Evolutionary conservation across 106 monocot genomes (phyloP), one percentile per base, ranked within the genome.

Genomic region (Gastrodia elata): DNA sequence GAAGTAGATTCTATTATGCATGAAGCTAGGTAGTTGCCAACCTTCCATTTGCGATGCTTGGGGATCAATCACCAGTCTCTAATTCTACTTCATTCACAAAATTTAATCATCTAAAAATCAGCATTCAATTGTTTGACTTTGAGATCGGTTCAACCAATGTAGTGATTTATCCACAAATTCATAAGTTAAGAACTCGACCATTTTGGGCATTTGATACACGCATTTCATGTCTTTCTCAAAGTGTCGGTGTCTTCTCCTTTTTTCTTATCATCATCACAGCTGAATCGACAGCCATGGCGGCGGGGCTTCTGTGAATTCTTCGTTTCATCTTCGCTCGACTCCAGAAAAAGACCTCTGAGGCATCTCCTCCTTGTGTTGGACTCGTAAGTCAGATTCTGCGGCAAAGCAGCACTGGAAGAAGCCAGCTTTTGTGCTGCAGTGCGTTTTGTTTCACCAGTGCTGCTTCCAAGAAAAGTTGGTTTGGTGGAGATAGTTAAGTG

Each of bases 351-450:
- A 7, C 78, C 77, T 78, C 91, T 73, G 5, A 94, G 85, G 76
- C 91, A 89, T 52, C 94, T 65, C 65, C 94, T 94, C 65, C 85
- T 85, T n/a, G 85, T 65, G 14, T 75, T 74, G 20, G 85, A 82
- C 69, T 84, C 80, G 42, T 75, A 80, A 25, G 69, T 75, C 0
- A 79, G 69, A 42, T 76, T 91, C 69, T 77, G 76, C 7, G 57
- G 67, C 37, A 56, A 39, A 1, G 77, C 39, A 38, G 64, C 32
- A 36, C 14, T 74, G 20, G 78, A 32, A 38, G 65, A 25, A 49
- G 65, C 43, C n/a, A n/a, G n/a, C 75, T 71, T 77, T 38, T 77
- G 55, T 30, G 71, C 35, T 59, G 67, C 67, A 8, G 28, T 49
- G 6, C 38, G 10, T 39, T 72, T 75, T 15, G 14, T 73, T 72